Evolutionary conservation across 805 yeast genomes (phyloP).

Genomic region (Maudiozyma turicensis): DNA sequence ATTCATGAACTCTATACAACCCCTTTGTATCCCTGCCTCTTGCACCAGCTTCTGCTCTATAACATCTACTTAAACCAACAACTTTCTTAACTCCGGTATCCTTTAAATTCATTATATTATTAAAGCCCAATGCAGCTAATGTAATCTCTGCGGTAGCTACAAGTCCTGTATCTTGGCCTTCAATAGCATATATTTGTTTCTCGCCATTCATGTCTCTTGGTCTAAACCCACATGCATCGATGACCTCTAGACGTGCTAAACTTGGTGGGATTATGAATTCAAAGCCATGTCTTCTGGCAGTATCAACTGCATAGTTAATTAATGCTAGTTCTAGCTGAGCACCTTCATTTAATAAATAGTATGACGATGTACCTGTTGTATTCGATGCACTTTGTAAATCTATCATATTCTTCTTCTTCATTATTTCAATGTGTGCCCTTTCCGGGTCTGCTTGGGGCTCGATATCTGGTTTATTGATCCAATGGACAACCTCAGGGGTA

Average conservation of each 20-base stretch:
- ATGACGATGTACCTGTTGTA: constrained; percentile 77
- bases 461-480: constrained; percentile 34
- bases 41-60: constrained; percentile 95
- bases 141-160: constrained; percentile 97
- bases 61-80: constrained; percentile 79
- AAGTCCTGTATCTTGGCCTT: constrained; percentile 46
- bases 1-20: constrained; percentile 89
- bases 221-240: constrained; percentile 86
- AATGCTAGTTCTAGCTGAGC: constrained; percentile 86
- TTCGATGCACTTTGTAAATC: constrained; percentile 66
- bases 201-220: constrained; percentile 86
- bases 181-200: constrained; percentile 67
- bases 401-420: constrained; percentile 51
- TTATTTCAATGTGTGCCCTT: constrained; percentile 63
- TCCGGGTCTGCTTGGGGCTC: constrained; percentile 7
- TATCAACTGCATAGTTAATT: constrained; percentile 61
- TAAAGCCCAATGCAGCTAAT: constrained; percentile 66
- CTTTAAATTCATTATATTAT: constrained; percentile 34
- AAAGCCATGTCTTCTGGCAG: constrained; percentile 65
- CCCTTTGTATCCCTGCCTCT: constrained; percentile 90
- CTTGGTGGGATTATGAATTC: constrained; percentile 73
- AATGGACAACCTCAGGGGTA: constrained; percentile 38
- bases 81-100: constrained; percentile 44
- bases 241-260: constrained; percentile 65
- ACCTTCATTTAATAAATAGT: constrained; percentile 74